phyloP scores from a whole-genome alignment of 2,329 filamentous ascomycete species.

The Diaporthe sp. region DNA sequence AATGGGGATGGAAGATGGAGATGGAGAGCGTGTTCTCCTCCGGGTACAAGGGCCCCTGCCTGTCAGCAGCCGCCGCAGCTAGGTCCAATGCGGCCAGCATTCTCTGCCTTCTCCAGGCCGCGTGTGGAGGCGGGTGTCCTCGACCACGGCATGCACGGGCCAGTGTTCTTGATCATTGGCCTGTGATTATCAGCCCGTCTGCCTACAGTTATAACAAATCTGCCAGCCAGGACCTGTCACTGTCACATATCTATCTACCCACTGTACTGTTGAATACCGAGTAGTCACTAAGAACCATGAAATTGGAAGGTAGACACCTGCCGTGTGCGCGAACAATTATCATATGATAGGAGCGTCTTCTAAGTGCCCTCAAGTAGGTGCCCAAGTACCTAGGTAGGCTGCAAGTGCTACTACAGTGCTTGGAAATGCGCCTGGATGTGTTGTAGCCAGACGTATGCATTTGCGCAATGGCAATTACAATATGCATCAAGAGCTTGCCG shows the following conservation, averaged over 20 bases:
- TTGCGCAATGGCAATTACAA: not conserved
- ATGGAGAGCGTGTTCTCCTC: slow-evolving; percentile 7
- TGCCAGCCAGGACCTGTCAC: not conserved
- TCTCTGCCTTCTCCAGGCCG: not conserved
- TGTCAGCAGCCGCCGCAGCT: not conserved
- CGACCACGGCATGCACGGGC: slow-evolving; percentile 2
- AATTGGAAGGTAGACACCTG: too few relatives aligned
- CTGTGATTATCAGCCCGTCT: not conserved
- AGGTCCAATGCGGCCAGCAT: slow-evolving; percentile 9
- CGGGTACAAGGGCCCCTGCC: slow-evolving; percentile 19
- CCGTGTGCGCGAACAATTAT: too few relatives aligned
- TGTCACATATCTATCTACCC: not conserved
- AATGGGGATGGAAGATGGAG: slow-evolving; percentile 23
- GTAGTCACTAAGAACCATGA: too few relatives aligned
- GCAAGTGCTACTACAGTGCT: too few relatives aligned
- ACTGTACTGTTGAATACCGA: not conserved
- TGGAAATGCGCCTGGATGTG: not conserved
- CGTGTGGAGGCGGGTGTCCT: not conserved
- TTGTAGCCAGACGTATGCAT: not conserved
- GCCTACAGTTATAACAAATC: not conserved
- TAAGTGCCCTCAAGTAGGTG: too few relatives aligned
- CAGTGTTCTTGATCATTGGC: not conserved
- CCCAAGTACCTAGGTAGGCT: too few relatives aligned
- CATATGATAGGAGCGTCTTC: too few relatives aligned
- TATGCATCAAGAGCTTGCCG: not conserved